Percentiles rank a stretch among this genome's conserved stretches.
These are phyloP conservation scores for Exsudoporus frostii DNA, from an alignment of 768 basidiomycete genomes.

Conservation along the genomic window DNA sequence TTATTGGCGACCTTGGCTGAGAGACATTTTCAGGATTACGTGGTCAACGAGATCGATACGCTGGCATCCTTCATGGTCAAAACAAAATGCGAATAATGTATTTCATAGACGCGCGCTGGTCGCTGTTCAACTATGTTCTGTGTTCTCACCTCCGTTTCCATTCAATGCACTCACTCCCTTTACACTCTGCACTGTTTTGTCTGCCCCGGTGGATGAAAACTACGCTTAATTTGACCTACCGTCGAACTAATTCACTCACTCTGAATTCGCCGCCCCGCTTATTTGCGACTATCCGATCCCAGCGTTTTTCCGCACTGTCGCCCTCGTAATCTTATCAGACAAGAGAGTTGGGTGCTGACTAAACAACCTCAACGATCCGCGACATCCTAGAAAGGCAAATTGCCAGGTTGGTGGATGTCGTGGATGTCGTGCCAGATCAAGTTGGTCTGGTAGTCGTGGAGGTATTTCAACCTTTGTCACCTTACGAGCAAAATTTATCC, in stretches of 20 bases:
- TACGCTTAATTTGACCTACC: background rate
- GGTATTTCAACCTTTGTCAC: background rate
- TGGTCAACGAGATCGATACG: slow-evolving; percentile 73
- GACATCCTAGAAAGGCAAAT: slow-evolving; percentile 10
- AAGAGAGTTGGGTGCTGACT: slow-evolving; percentile 13
- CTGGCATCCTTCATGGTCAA: slow-evolving; percentile 80
- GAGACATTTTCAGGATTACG: slow-evolving; percentile 64
- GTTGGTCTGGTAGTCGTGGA: background rate
- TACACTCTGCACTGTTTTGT: background rate
- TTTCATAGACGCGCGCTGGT: slow-evolving; percentile 16
- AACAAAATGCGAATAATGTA: slow-evolving; percentile 45
- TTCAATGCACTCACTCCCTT: slow-evolving; percentile 21
- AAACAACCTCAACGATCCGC: slow-evolving; percentile 10
- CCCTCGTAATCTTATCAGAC: slow-evolving; percentile 27
- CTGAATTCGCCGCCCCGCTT: background rate
- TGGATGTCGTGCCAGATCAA: too few species aligned
- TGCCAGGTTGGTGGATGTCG: background rate
- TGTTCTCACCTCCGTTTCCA: slow-evolving; percentile 3
- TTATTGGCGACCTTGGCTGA: slow-evolving; percentile 70
- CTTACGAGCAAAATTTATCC: background rate
- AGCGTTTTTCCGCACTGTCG: background rate
- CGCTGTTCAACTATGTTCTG: slow-evolving; percentile 10
- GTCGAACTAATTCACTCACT: background rate
- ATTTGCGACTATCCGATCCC: background rate
- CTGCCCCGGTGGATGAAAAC: slow-evolving; percentile 2